Conservation (phyloP, 164 flowering plant species). For the Nymphaea colorata region DNA sequence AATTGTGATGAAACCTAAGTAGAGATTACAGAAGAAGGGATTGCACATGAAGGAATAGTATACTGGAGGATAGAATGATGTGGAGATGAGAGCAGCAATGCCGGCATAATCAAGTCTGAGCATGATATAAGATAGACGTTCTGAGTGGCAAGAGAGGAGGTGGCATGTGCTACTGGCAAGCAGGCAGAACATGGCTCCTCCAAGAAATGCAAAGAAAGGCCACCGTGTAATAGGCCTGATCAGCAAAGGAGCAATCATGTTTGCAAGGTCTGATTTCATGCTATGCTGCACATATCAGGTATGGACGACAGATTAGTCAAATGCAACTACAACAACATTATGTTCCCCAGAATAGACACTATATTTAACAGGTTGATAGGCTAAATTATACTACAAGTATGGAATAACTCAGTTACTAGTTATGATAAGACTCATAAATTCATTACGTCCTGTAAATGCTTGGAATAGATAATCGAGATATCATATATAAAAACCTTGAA, state of each 20-base stretch:
- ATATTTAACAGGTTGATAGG: too few species aligned
- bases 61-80: slow-evolving; percentile 91
- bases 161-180: slow-evolving; percentile 94
- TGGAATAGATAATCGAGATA: too few species aligned
- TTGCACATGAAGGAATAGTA: slow-evolving; percentile 97
- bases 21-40: slow-evolving; percentile 81
- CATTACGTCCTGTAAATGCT: too few species aligned
- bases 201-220: slow-evolving; percentile 90
- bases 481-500: too few species aligned
- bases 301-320: background rate
- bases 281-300: slow-evolving; percentile 26
- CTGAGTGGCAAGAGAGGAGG: slow-evolving; percentile 82
- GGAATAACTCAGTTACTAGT: too few species aligned
- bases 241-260: slow-evolving; percentile 61
- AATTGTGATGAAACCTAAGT: slow-evolving; percentile 77
- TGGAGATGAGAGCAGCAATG: slow-evolving; percentile 79
- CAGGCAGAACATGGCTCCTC: slow-evolving; percentile 98
- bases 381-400: too few species aligned
- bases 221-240: slow-evolving; percentile 74
- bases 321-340: background rate
- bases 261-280: slow-evolving; percentile 60
- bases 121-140: slow-evolving; percentile 81
- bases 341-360: background rate
- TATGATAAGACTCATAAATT: too few species aligned
- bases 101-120: slow-evolving; percentile 93